Base-by-base conservation (phyloP, 192 early-diverging fungal species). In the Coemansia erecta region DNA sequence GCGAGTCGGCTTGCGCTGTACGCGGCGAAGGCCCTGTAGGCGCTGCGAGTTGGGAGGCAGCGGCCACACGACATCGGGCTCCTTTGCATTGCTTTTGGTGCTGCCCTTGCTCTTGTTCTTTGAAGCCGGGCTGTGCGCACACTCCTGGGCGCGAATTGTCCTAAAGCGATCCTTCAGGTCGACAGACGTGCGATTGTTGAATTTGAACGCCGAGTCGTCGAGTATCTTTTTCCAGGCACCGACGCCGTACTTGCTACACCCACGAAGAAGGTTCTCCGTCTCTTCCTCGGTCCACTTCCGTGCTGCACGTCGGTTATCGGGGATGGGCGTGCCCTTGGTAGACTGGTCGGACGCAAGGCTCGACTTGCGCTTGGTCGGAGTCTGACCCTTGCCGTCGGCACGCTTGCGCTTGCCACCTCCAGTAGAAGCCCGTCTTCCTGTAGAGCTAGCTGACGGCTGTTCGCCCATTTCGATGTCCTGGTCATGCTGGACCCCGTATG, bases 191-290 rank as follows among this genome's bases (percentile, higher is more conserved):
- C 77, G 68, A 58, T 47, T 75, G 72, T 80, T 74, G 40, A 80
- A 80, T 17, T 49, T 49, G 35, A 80, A 80, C 4, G 19, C 56
- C 13, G 77, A 50, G 22, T 80, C 77, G 49, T 74, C 72, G 15
- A 80, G 61, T 3, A 80, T 80, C 41, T 71, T 80, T 61, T 80
- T 80, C 77, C 77, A 80, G 21, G 77, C 77, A 0, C 77, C 77
- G 4, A 80, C 71, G 0, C 77, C 77, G 48, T 80, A 74, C 24
- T 74, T 73, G 53, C 58, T 59, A 54, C 77, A 80, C 0, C 77
- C 77, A 11, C 61, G 48, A 3, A 80, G 55, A 42, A 80, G 53
- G 19, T 69, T 72, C 4, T 74, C 64, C 0, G 77, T 71, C 51
- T 80, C 77, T 15, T 74, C 67, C 1, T 80, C 77, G 0, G 77